Evolutionary conservation across 768 basidiomycete species (phyloP).

Genomic region (Rhizopogon rudus): DNA sequence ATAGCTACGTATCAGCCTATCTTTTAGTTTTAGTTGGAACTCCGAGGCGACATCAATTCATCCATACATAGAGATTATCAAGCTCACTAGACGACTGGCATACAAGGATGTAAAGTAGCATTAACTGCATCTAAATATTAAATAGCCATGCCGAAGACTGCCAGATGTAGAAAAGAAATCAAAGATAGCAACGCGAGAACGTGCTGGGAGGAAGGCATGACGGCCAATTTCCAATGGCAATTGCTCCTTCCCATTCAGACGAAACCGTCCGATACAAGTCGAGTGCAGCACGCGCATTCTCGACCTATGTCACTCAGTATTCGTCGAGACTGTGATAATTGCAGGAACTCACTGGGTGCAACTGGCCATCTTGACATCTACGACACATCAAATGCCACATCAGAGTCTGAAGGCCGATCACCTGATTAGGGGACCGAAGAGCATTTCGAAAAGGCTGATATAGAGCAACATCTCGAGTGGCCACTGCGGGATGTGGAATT

Average conservation of each 20-base stretch:
- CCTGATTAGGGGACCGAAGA: constrained; percentile 58
- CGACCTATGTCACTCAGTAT: constrained; percentile 42
- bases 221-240: constrained; percentile 66
- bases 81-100: background rate
- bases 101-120: constrained; percentile 1
- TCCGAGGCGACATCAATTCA: background rate
- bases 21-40: background rate
- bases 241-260: constrained; percentile 60
- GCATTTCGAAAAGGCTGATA: constrained; percentile 78
- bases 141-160: background rate
- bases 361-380: constrained; percentile 66
- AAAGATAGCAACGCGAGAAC: constrained; percentile 77
- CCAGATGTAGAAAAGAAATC: constrained; percentile 5
- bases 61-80: background rate
- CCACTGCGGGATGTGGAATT: constrained; percentile 72
- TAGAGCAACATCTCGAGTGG: constrained; percentile 75
- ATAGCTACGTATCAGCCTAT: background rate
- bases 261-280: constrained; percentile 53
- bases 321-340: constrained; percentile 5
- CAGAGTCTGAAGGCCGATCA: constrained; percentile 72
- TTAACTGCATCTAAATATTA: constrained; percentile 1
- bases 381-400: constrained; percentile 81
- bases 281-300: constrained; percentile 64
- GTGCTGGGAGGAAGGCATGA: constrained; percentile 70
- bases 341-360: constrained; percentile 58